Evolutionary conservation across 176 grass and related monocot species (phyloP), one percentile per base, ranked within the genome.

Genomic region (Miscanthus lutarioriparius): DNA sequence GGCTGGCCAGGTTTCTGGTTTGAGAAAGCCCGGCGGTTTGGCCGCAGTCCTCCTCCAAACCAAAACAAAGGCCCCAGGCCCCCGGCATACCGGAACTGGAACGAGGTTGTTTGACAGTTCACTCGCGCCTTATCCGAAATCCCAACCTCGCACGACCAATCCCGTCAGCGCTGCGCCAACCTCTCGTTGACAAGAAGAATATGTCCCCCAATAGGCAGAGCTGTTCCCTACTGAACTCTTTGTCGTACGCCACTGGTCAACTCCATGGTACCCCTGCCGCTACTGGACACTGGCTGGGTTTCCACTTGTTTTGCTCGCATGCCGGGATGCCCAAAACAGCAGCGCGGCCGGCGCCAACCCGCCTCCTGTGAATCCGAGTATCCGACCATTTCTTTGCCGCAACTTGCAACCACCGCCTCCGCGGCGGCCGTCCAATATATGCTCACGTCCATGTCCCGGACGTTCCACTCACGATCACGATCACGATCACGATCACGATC

Each of bases 301-400:
- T 67, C 78, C 78, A 67, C 41, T 27, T 76, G 85, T 82, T 62
- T 67, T 49, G 73, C 53, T 35, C 40, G 36, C 51, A 75, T 65
- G 62, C 75, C 86, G 56, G 67, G 6, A 40, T 67, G 15, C 33
- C 67, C 35, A 69, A 90, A 90, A 78, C 84, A 90, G 84, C 83
- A 78, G 88, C 88, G 58, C 88, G 79, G n/a, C 86, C 48, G 67
- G 72, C 37, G 54, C 67, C 74, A 41, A 19, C 14, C 59, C 49
- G 44, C 58, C 77, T 14, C 33, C 33, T 35, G 10, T 69, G 28
- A 39, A 38, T 12, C 44, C 43, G 32, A 49, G 28, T 30, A 38
- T 12, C 44, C 43, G 32, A 49, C 6, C 43, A 75, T 85, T 80
- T 62, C 48, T 85, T 76, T 53, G 13, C 13, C 8, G 19, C 62